Conservation (phyloP, 148 eudicot species). For the Chenopodium quinoa region DNA sequence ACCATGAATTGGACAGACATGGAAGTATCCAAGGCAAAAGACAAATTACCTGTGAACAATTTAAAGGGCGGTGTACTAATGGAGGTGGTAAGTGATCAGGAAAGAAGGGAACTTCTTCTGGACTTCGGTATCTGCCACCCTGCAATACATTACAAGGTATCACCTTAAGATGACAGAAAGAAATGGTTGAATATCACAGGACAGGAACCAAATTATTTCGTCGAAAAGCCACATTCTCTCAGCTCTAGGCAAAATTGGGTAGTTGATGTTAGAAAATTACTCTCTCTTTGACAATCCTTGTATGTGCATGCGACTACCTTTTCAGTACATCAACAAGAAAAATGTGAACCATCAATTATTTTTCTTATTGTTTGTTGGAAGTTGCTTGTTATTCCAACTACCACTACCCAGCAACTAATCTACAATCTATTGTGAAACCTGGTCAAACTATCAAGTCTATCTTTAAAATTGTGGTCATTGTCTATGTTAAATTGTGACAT, state of each 20-base stretch:
- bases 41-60: constrained; percentile 41
- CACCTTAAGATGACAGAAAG: constrained; percentile 4
- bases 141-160: constrained; percentile 27
- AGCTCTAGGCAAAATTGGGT: neutral
- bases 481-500: neutral
- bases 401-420: neutral
- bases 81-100: constrained; percentile 49
- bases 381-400: neutral
- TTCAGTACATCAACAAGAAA: neutral
- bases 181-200: neutral
- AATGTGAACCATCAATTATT: neutral
- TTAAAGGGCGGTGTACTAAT: constrained; percentile 32
- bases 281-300: neutral
- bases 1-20: neutral
- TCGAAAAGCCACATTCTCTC: neutral
- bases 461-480: neutral
- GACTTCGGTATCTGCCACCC: constrained; percentile 81
- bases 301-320: neutral
- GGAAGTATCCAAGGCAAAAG: neutral
- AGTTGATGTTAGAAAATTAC: too few species aligned
- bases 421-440: neutral
- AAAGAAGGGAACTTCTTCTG: constrained; percentile 85
- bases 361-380: neutral
- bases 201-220: neutral
- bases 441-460: neutral